These are phyloP conservation scores for Globisporangium lucens DNA, from an alignment of 352 stramenopile genomes.

Conservation along the genomic window DNA sequence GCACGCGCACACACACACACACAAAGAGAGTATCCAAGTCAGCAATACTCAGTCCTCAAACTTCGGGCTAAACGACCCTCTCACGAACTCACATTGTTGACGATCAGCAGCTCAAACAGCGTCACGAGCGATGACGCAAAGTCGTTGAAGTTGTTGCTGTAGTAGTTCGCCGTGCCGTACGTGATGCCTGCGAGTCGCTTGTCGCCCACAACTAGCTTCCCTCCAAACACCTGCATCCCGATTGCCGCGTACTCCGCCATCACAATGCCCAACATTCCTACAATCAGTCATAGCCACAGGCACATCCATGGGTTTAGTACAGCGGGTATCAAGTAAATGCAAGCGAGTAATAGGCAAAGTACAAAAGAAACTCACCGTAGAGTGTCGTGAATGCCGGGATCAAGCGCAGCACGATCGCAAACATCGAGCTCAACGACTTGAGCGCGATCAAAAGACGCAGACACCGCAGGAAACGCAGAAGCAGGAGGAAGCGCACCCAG, in stretches of 20 bases:
- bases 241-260: conserved; percentile 60
- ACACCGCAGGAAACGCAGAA: conserved; percentile 58
- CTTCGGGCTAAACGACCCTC: not conserved
- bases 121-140: conserved; percentile 50
- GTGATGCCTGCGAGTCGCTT: conserved; percentile 28
- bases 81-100: conserved; percentile 61
- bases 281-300: not conserved
- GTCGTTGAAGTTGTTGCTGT: conserved; percentile 82
- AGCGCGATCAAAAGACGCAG: conserved; percentile 49
- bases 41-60: not conserved
- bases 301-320: no score
- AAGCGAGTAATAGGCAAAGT: not conserved
- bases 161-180: conserved; percentile 54
- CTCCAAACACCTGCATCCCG: conserved; percentile 64
- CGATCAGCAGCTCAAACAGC: conserved; percentile 73
- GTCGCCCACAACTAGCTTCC: conserved; percentile 42
- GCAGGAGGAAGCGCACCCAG: conserved; percentile 52
- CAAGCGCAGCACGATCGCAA: conserved; percentile 44
- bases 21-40: not conserved
- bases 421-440: conserved; percentile 47
- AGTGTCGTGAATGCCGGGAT: conserved; percentile 55
- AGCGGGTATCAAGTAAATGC: no score
- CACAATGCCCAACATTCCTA: conserved; percentile 56
- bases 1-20: not conserved
- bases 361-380: conserved; percentile 28